Conservation (phyloP, 768 basidiomycete species). For the Psilocybe cyanescens region DNA sequence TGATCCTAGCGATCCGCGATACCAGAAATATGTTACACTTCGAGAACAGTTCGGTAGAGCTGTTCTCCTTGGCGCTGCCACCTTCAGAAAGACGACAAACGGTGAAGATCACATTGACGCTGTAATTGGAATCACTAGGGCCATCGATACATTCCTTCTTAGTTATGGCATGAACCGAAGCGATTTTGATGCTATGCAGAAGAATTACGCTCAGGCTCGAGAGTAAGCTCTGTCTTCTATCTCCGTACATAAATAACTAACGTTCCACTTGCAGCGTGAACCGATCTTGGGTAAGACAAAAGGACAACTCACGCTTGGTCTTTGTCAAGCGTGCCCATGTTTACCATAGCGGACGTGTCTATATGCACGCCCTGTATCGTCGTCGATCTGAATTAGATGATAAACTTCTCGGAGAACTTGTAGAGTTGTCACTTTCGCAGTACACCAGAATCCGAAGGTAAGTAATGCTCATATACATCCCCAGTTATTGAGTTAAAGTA, state of each 20-base stretch:
- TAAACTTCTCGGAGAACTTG: slow-evolving; percentile 63
- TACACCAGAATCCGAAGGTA: slow-evolving; percentile 81
- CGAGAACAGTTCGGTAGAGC: slow-evolving; percentile 70
- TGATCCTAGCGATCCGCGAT: slow-evolving; percentile 74
- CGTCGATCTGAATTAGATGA: slow-evolving; percentile 78
- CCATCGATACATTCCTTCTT: slow-evolving; percentile 76
- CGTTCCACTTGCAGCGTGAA: slow-evolving; percentile 47
- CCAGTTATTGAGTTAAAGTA: not conserved
- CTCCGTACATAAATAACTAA: not conserved
- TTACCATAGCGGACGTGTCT: slow-evolving; percentile 76
- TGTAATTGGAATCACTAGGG: slow-evolving; percentile 70
- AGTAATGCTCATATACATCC: slow-evolving; percentile 15
- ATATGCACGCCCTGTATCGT: slow-evolving; percentile 78
- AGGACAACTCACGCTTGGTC: slow-evolving; percentile 73
- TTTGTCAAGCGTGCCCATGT: slow-evolving; percentile 80
- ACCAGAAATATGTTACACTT: slow-evolving; percentile 61
- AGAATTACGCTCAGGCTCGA: slow-evolving; percentile 63
- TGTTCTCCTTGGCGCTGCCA: slow-evolving; percentile 66
- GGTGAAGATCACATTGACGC: slow-evolving; percentile 89
- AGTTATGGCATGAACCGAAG: slow-evolving; percentile 67
- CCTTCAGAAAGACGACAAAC: slow-evolving; percentile 61
- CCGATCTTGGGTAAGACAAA: slow-evolving; percentile 72
- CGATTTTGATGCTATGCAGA: slow-evolving; percentile 67
- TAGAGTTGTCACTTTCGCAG: slow-evolving; percentile 77
- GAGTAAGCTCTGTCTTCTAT: slow-evolving; percentile 47